A percentile compares a stretch with the other conserved stretches of the same genome.
Conservation (phyloP, 345 rosid species). For the Odontarrhena argentea region DNA sequence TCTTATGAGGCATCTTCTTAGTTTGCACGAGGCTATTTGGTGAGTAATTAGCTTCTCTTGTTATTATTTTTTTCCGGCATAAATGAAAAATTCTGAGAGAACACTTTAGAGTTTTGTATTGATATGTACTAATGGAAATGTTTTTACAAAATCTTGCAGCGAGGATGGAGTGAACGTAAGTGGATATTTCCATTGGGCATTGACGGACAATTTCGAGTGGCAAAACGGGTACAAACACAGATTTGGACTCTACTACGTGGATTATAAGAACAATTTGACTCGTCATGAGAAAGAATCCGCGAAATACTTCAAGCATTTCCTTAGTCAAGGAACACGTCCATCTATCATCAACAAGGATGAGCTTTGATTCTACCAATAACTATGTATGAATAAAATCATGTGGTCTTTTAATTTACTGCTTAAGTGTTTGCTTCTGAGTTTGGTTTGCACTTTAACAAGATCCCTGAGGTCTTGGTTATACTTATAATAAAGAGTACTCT, state of each 20-base stretch:
- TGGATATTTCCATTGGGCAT: conserved; percentile 48
- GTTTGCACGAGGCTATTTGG: conserved; percentile 20
- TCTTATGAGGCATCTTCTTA: conserved; percentile 20
- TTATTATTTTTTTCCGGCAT: too few species aligned
- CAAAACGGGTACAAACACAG: conserved; percentile 32
- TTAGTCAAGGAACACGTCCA: conserved; percentile 26
- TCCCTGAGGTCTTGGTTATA: conserved; percentile 2
- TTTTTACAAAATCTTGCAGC: neutral
- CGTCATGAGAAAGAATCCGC: conserved; percentile 43
- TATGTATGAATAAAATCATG: neutral
- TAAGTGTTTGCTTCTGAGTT: neutral
- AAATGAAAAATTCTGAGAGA: too few species aligned
- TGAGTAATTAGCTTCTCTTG: neutral
- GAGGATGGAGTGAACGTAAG: conserved; percentile 40
- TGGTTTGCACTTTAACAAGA: neutral
- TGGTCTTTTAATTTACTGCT: neutral
- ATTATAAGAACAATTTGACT: conserved; percentile 40
- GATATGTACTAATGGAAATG: neutral
- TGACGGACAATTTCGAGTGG: conserved; percentile 48
- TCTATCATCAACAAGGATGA: conserved; percentile 5
- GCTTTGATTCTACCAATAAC: neutral
- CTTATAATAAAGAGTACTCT: neutral
- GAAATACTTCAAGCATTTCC: conserved; percentile 42
- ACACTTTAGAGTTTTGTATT: too few species aligned
- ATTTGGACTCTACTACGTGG: conserved; percentile 44